phyloP scores from a whole-genome alignment of 495 filamentous ascomycete genomes.

The Tuber microsphaerosporum region DNA sequence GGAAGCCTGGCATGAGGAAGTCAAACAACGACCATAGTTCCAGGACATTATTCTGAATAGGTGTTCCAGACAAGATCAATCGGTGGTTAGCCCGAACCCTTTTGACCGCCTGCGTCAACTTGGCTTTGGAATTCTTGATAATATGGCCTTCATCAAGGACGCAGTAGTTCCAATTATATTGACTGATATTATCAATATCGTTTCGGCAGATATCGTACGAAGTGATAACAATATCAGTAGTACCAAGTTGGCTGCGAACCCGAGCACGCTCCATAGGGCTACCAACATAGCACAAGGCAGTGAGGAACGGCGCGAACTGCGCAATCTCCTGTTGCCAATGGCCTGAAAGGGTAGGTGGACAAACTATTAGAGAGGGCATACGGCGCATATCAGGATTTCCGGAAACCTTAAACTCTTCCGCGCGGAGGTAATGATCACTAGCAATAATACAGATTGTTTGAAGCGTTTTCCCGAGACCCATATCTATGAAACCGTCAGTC shows the following conservation, averaged over 20 bases:
- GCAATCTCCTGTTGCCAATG: constrained; percentile 98
- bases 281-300: constrained; percentile 80
- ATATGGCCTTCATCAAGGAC: constrained; percentile 96
- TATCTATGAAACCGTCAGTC: constrained; percentile 51
- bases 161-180: constrained; percentile 91
- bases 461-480: constrained; percentile 96
- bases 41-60: constrained; percentile 95
- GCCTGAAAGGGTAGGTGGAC: constrained; percentile 92
- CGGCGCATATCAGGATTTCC: constrained; percentile 65
- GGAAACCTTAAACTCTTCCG: constrained; percentile 78
- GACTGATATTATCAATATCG: constrained; percentile 73
- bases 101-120: constrained; percentile 87
- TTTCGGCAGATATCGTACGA: constrained; percentile 97
- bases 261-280: constrained; percentile 69
- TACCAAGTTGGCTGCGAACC: constrained; percentile 58
- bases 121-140: constrained; percentile 96
- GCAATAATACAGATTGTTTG: constrained; percentile 97
- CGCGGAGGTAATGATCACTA: constrained; percentile 88
- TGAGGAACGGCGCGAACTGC: constrained; percentile 88
- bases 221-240: constrained; percentile 86
- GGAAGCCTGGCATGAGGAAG: constrained; percentile 97
- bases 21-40: constrained; percentile 99
- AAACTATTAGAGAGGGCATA: constrained; percentile 87
- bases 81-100: constrained; percentile 81
- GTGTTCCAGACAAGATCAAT: constrained; percentile 90